A percentile compares a stretch with the other conserved stretches of the same genome.
phyloP scores from a whole-genome alignment of 352 stramenopile genomes.

The Pythium sukuiense region DNA sequence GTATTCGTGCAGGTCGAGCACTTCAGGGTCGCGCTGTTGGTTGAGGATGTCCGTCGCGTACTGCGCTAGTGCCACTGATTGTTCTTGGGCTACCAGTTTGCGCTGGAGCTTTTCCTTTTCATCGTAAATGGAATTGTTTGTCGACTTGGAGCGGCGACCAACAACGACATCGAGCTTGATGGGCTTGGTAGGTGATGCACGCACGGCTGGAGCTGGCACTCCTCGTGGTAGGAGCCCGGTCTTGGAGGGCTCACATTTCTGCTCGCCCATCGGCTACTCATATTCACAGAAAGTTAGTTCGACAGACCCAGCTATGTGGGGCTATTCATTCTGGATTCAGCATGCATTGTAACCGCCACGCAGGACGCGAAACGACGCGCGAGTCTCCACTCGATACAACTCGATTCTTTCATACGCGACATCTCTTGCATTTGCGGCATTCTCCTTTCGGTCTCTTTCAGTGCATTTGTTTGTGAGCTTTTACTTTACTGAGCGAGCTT shows the following conservation, averaged over 20 bases:
- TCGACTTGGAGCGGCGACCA: neutral
- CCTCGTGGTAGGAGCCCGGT: conserved; percentile 7
- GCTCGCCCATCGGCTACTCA: conserved; percentile 24
- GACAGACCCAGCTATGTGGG: neutral
- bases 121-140: conserved; percentile 45
- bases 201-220: neutral
- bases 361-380: conserved; percentile 1
- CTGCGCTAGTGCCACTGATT: conserved; percentile 37
- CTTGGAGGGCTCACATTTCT: conserved; percentile 6
- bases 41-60: conserved; percentile 52
- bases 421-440: neutral
- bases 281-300: conserved; percentile 23
- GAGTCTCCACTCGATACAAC: neutral
- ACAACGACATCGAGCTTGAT: neutral
- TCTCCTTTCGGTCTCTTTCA: conserved; percentile 6
- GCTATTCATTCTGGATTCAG: neutral
- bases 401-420: neutral
- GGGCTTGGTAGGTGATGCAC: conserved; percentile 5
- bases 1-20: conserved; percentile 52
- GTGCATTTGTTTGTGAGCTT: conserved; percentile 20
- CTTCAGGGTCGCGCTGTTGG: conserved; percentile 50
- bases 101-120: conserved; percentile 37
- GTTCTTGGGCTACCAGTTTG: conserved; percentile 36
- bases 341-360: neutral
- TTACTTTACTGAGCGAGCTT: conserved; percentile 80